phyloP scores from a whole-genome alignment of 768 basidiomycete genomes.

The Mycena rebaudengoi region DNA sequence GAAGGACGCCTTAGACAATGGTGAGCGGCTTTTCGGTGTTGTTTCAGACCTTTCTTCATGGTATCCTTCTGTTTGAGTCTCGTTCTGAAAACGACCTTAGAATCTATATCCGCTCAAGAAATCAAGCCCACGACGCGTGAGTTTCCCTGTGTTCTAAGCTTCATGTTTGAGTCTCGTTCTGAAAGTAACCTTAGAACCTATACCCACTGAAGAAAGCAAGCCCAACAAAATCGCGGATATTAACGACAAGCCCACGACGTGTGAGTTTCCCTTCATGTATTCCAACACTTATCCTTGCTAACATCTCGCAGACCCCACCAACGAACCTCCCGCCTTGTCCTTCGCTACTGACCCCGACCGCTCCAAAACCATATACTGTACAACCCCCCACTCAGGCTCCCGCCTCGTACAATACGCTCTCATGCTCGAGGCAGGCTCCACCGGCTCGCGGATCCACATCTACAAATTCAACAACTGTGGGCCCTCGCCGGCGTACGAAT shows the following conservation, averaged over 20 bases:
- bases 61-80: no score
- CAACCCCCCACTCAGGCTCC: constrained; percentile 55
- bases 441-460: constrained; percentile 95
- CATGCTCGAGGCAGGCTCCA: constrained; percentile 98
- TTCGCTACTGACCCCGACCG: constrained; percentile 88
- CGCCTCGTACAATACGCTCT: constrained; percentile 90
- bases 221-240: no score
- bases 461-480: constrained; percentile 98
- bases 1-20: constrained; percentile 31
- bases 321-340: constrained; percentile 53
- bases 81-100: no score
- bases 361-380: constrained; percentile 76
- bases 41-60: background rate
- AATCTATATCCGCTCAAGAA: no score
- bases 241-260: no score
- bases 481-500: constrained; percentile 81
- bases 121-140: no score
- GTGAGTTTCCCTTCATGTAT: background rate
- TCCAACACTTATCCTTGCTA: no score
- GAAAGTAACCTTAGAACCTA: no score
- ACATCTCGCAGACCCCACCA: constrained; percentile 23
- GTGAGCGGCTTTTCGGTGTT: background rate
- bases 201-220: no score
- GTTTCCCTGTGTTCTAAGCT: no score
- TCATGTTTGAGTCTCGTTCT: no score